These are phyloP conservation scores for Vitis labrusca DNA, from an alignment of 164 flowering plant genomes.

Conservation along the genomic window DNA sequence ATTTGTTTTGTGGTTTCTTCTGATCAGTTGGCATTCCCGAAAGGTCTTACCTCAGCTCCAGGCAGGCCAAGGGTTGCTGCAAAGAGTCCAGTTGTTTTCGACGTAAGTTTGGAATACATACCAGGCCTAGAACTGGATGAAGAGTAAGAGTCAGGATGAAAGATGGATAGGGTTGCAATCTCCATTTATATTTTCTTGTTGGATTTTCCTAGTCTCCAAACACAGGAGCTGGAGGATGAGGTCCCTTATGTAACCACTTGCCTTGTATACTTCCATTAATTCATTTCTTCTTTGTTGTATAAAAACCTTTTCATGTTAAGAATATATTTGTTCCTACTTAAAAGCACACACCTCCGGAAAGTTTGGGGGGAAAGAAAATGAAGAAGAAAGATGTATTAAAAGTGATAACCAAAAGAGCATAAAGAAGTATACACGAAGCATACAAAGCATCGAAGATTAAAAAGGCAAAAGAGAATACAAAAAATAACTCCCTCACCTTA, in stretches of 20 bases:
- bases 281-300: neutral
- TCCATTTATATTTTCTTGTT: neutral
- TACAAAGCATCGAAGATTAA: too few species aligned
- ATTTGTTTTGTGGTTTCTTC: neutral
- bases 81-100: constrained; percentile 83
- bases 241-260: neutral
- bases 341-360: too few species aligned
- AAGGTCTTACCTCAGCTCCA: constrained; percentile 90
- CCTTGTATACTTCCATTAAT: neutral
- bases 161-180: too few species aligned
- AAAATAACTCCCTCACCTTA: too few species aligned
- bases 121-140: constrained; percentile 89
- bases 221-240: neutral
- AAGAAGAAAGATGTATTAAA: too few species aligned
- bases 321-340: too few species aligned
- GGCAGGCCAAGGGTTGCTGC: constrained; percentile 96
- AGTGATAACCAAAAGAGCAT: too few species aligned
- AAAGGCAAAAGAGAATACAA: too few species aligned
- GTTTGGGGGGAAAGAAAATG: too few species aligned
- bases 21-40: constrained; percentile 83
- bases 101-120: constrained; percentile 87
- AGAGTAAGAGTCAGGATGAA: constrained; percentile 30
- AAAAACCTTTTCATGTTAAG: neutral
- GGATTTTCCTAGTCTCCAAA: neutral
- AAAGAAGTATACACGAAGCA: too few species aligned